Percentiles rank a stretch among this genome's conserved stretches.
These are phyloP conservation scores for Malassezia restricta DNA, from an alignment of 1,284 basidiomycete species.

Conservation along the genomic window DNA sequence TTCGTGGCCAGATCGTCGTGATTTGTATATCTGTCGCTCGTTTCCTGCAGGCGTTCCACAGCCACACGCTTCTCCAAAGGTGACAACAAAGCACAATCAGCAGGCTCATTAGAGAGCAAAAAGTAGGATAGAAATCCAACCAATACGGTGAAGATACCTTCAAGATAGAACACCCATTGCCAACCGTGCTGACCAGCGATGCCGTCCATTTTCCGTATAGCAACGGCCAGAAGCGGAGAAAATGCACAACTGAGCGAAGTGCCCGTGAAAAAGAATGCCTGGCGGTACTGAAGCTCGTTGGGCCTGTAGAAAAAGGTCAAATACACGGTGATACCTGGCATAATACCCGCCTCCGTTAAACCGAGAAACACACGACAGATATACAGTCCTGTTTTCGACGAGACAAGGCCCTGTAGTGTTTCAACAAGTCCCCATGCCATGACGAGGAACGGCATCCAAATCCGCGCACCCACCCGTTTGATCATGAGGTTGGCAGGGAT, in stretches of 20 bases:
- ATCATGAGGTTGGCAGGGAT: constrained; percentile 34
- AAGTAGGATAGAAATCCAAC: constrained; percentile 25
- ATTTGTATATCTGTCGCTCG: background rate
- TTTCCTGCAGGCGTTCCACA: constrained; percentile 18
- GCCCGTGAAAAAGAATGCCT: constrained; percentile 38
- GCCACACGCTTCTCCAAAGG: constrained; percentile 22
- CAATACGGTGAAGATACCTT: constrained; percentile 32
- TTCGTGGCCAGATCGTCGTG: background rate
- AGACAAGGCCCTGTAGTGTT: constrained; percentile 32
- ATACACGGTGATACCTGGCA: constrained; percentile 32
- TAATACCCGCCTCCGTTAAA: constrained; percentile 28
- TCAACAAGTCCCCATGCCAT: constrained; percentile 23
- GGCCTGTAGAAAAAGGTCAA: constrained; percentile 39
- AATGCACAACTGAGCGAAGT: constrained; percentile 33
- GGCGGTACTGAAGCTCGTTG: constrained; percentile 32
- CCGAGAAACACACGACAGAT: constrained; percentile 36
- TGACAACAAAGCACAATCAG: constrained; percentile 27
- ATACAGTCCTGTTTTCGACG: constrained; percentile 26
- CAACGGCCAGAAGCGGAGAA: constrained; percentile 32
- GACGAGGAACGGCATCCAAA: constrained; percentile 33
- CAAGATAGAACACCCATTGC: constrained; percentile 36
- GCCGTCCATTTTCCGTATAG: constrained; percentile 27
- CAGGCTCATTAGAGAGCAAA: constrained; percentile 27
- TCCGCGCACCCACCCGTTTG: constrained; percentile 26
- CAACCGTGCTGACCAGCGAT: constrained; percentile 29